Conservation (phyloP, 2,329 filamentous ascomycete species). For the Fusarium duplospermum region DNA sequence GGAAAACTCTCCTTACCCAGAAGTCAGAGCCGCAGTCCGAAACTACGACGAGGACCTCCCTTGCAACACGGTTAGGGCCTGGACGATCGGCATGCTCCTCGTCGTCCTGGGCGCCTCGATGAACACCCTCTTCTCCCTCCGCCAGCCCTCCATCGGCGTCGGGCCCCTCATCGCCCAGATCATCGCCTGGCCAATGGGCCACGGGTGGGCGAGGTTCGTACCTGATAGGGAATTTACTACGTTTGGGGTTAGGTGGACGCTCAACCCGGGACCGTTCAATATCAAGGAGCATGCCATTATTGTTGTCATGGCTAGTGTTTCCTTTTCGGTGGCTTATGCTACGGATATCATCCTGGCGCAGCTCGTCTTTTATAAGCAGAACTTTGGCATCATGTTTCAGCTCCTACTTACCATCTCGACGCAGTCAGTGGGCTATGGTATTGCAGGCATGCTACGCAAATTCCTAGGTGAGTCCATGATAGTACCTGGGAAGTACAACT, state of each 20-base stretch:
- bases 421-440: conserved; percentile 76
- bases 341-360: conserved; percentile 81
- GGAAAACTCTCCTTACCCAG: conserved; percentile 71
- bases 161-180: conserved; percentile 72
- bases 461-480: conserved; percentile 63
- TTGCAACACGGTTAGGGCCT: conserved; percentile 74
- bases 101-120: conserved; percentile 68
- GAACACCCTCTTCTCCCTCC: conserved; percentile 73
- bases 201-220: conserved; percentile 68
- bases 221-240: conserved; percentile 61
- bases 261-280: conserved; percentile 78
- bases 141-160: conserved; percentile 70
- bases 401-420: conserved; percentile 75
- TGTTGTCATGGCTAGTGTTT: conserved; percentile 77
- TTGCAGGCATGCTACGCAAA: conserved; percentile 74
- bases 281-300: conserved; percentile 78
- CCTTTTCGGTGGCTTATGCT: conserved; percentile 76
- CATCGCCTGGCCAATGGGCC: conserved; percentile 72
- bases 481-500: too few species aligned
- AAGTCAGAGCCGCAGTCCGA: conserved; percentile 72
- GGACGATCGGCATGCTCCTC: conserved; percentile 70
- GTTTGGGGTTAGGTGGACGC: conserved; percentile 65
- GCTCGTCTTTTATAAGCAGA: conserved; percentile 76
- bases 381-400: conserved; percentile 75
- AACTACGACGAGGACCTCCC: conserved; percentile 75